phyloP scores from a whole-genome alignment of 345 rosid genomes.

The Mercurialis annua region DNA sequence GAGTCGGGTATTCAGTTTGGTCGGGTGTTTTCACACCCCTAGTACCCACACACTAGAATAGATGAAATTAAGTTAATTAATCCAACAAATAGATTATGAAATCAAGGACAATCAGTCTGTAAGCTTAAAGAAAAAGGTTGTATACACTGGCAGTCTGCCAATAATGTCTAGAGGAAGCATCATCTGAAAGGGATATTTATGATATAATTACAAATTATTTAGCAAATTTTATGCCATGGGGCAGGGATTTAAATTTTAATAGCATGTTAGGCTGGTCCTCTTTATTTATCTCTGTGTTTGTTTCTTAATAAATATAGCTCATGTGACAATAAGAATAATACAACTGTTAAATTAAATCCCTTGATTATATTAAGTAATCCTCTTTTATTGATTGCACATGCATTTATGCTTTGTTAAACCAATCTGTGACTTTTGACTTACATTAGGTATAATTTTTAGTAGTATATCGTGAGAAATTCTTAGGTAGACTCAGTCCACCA shows the following conservation, averaged over 20 bases:
- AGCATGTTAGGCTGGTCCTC: not conserved
- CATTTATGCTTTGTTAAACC: not conserved
- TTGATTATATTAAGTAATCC: not conserved
- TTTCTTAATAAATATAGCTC: not conserved
- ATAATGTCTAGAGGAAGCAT: too few relatives aligned
- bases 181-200: too few relatives aligned
- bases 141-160: too few relatives aligned
- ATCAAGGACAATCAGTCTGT: not conserved
- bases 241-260: not conserved
- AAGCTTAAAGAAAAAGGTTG: too few relatives aligned
- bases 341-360: constrained; percentile 14
- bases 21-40: too few relatives aligned
- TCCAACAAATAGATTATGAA: not conserved
- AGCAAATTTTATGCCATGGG: not conserved
- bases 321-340: constrained; percentile 2
- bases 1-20: too few relatives aligned
- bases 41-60: too few relatives aligned
- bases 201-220: too few relatives aligned
- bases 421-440: not conserved
- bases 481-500: too few relatives aligned
- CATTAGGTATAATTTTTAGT: not conserved
- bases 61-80: too few relatives aligned
- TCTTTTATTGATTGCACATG: not conserved
- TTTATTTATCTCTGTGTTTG: not conserved
- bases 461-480: too few relatives aligned